Base-by-base conservation (phyloP, 2,329 filamentous ascomycete species). In the Aspergillus alliaceus region DNA sequence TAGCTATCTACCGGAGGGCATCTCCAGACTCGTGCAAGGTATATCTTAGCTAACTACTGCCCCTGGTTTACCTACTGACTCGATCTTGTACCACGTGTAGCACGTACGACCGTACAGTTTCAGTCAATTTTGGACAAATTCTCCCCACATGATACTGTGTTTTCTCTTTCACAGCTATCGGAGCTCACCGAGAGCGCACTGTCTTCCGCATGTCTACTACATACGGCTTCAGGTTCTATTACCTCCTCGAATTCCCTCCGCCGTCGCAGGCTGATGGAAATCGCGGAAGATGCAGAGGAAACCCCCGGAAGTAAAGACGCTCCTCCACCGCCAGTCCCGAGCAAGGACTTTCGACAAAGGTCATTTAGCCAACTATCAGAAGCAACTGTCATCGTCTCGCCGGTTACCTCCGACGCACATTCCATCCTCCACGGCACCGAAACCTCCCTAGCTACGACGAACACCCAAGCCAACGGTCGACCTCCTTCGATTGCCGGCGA, bases 21-120 rank as follows among this genome's bases (percentile, higher is more conserved):
- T 93, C 64, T 98, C 95, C 61, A 86, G 95, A 67, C 81, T 99
- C 54, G 81, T 99, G 53, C 90, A 96, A 90, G 95, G 95, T 96
- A 77, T 66, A 85, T 73, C 6, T n/a, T 37, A 20, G 22, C 18
- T 34, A 15, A 11, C 44, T 14, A 22, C 32, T 29, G 14, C 3
- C 31, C 42, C 34, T 40, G 14, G 31, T 37, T 27, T 12, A 52
- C 56, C 57, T 48, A 53, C 60, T 61, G 51, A 63, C 48, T n/a
- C 32, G 39, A 20, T 60, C 37, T 51, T 20, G 27, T 52, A 22
- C 25, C 48, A 51, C 18, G 42, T 59, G 24, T 72, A 97, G 93
- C 91, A 61, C 91, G 93, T 65, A 90, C 93, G 35, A 85, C 90
- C 22, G 86, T 88, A 20, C 86, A 88, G 67, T 86, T 87, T 64